phyloP scores from a whole-genome alignment of 2,329 filamentous ascomycete species.

The Talaromyces sp. region DNA sequence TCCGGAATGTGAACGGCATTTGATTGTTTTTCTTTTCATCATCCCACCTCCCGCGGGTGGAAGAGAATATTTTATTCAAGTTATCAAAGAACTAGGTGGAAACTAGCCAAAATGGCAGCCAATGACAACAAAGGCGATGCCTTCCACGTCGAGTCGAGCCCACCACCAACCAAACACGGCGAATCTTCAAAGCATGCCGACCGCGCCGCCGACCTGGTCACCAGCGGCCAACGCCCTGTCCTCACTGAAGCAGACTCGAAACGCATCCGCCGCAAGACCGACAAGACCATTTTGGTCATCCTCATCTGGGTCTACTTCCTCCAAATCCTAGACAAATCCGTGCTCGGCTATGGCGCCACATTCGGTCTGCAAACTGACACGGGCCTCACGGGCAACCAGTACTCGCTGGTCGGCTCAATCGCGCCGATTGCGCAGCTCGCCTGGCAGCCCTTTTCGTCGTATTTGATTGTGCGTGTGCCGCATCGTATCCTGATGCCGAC shows the following conservation, averaged over 20 bases:
- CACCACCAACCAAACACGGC: background rate
- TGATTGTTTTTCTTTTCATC: background rate
- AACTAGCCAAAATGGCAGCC: background rate
- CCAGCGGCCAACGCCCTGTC: constrained; percentile 4
- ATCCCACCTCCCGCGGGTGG: background rate
- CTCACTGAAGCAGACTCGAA: constrained; percentile 40
- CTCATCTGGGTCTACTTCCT: constrained; percentile 45
- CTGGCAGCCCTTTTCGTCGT: constrained; percentile 57
- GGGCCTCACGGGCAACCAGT: constrained; percentile 49
- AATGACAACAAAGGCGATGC: background rate
- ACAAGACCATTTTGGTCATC: constrained; percentile 51
- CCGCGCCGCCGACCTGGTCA: constrained; percentile 6
- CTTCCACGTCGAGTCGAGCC: background rate
- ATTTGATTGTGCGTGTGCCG: constrained; percentile 57
- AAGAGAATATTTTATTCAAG: background rate
- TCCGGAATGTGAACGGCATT: background rate
- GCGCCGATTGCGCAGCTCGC: constrained; percentile 55
- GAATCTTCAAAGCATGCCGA: constrained; percentile 8
- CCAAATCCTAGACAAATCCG: constrained; percentile 54
- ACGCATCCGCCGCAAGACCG: constrained; percentile 58
- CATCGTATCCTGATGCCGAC: constrained; percentile 55
- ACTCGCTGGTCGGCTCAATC: constrained; percentile 55
- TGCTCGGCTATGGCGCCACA: constrained; percentile 54
- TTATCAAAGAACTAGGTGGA: background rate
- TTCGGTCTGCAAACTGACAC: constrained; percentile 50